Percentiles rank a stretch among this genome's conserved stretches.
These are phyloP conservation scores for Trypanosoma cruzi DNA, from an alignment of 208 protist species.

Conservation along the genomic window DNA sequence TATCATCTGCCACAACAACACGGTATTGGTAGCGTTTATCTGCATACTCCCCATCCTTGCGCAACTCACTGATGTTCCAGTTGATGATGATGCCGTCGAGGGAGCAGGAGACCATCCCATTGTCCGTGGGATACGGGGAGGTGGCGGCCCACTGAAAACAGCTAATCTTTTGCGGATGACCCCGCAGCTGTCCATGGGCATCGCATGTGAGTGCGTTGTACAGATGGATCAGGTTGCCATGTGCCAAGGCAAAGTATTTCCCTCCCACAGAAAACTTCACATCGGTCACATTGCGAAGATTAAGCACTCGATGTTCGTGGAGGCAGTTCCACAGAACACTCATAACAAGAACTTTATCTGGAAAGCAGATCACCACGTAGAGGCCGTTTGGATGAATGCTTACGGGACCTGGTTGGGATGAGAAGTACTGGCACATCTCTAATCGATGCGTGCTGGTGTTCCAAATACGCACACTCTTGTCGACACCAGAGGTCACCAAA, in stretches of 20 bases:
- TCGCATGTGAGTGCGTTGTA: constrained; percentile 94
- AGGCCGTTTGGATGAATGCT: constrained; percentile 95
- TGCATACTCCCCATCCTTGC: constrained; percentile 87
- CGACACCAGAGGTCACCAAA: constrained; percentile 90
- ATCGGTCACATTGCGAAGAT: constrained; percentile 87
- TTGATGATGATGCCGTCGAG: constrained; percentile 96
- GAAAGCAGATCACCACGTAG: constrained; percentile 94
- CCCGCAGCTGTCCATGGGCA: constrained; percentile 89
- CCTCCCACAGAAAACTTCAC: constrained; percentile 94
- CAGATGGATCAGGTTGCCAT: constrained; percentile 94
- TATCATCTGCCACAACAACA: constrained; percentile 80
- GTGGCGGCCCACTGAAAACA: constrained; percentile 85
- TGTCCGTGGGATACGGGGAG: constrained; percentile 91
- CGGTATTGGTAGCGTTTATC: constrained; percentile 94
- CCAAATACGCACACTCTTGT: constrained; percentile 95
- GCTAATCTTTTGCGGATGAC: constrained; percentile 92
- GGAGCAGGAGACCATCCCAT: constrained; percentile 88
- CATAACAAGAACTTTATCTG: constrained; percentile 95
- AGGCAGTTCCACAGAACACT: constrained; percentile 95
- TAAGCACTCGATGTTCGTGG: constrained; percentile 82
- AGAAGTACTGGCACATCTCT: constrained; percentile 90
- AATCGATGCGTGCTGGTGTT: constrained; percentile 93
- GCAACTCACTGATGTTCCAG: constrained; percentile 88
- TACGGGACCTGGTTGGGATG: constrained; percentile 84
- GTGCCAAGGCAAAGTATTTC: constrained; percentile 93